phyloP scores from a whole-genome alignment of 305 asterid genomes.

The Petunia hybrid region DNA sequence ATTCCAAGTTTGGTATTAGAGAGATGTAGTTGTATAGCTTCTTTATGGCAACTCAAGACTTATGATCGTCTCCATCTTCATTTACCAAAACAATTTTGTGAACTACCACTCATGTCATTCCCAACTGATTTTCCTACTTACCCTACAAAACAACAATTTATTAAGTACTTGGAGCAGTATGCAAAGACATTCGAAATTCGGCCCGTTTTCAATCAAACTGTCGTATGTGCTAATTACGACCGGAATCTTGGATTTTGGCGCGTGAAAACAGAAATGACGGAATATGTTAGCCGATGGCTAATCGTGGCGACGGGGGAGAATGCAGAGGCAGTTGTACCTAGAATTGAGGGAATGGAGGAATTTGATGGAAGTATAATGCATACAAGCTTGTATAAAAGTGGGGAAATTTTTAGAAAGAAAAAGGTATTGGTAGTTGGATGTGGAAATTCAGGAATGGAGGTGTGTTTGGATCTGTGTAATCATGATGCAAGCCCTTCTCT shows the following conservation, averaged over 20 bases:
- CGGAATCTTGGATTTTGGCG: slow-evolving; percentile 58
- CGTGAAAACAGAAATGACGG: slow-evolving; percentile 41
- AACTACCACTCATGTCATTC: slow-evolving; percentile 81
- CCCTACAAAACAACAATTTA: slow-evolving; percentile 82
- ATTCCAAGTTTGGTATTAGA: slow-evolving; percentile 70
- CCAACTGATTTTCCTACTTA: slow-evolving; percentile 77
- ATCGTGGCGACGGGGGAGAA: slow-evolving; percentile 93
- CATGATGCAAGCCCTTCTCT: slow-evolving; percentile 74
- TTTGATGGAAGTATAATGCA: slow-evolving; percentile 72
- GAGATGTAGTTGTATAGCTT: slow-evolving; percentile 81
- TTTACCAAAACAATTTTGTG: slow-evolving; percentile 84
- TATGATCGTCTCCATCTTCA: slow-evolving; percentile 86
- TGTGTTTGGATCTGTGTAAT: slow-evolving; percentile 89
- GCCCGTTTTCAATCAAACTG: slow-evolving; percentile 64
- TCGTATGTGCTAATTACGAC: slow-evolving; percentile 64
- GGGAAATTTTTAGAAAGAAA: slow-evolving; percentile 57
- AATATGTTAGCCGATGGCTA: slow-evolving; percentile 70
- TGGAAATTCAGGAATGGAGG: slow-evolving; percentile 98
- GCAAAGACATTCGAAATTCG: slow-evolving; percentile 60
- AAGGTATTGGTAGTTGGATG: slow-evolving; percentile 87
- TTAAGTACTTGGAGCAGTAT: slow-evolving; percentile 60
- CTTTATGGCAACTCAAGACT: slow-evolving; percentile 84
- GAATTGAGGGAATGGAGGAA: slow-evolving; percentile 64
- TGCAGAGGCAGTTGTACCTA: slow-evolving; percentile 82
- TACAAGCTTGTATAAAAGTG: slow-evolving; percentile 74